Evolutionary conservation across 345 rosid species (phyloP).

Genomic region (Euphorbia lathyris): DNA sequence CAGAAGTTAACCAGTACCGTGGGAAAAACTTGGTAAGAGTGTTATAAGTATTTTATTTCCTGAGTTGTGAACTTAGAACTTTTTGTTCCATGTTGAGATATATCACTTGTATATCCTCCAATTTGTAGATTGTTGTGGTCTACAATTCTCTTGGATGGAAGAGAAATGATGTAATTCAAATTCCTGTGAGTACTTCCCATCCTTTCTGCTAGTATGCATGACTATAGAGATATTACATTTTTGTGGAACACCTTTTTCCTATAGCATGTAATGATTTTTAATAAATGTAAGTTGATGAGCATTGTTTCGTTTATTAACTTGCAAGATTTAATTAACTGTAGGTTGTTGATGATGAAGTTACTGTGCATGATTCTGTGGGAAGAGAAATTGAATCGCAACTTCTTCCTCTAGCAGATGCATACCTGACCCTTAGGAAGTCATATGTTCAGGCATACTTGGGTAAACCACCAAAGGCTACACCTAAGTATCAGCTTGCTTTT

Average conservation of each 20-base stretch:
- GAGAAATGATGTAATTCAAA: constrained; percentile 71
- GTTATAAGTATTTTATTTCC: constrained; percentile 2
- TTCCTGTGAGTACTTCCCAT: constrained; percentile 63
- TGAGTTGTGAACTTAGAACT: constrained; percentile 5
- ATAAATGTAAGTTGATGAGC: constrained; percentile 7
- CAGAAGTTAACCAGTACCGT: constrained; percentile 54
- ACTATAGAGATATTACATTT: background rate
- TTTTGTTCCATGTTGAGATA: constrained; percentile 19
- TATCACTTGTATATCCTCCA: constrained; percentile 16
- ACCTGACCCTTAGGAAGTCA: constrained; percentile 49
- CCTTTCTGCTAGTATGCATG: background rate
- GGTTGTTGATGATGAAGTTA: constrained; percentile 59
- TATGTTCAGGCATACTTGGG: constrained; percentile 80
- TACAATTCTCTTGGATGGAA: constrained; percentile 98
- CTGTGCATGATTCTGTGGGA: constrained; percentile 77
- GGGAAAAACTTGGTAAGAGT: constrained; percentile 73
- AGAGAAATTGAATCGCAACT: constrained; percentile 78
- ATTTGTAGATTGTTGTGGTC: constrained; percentile 60
- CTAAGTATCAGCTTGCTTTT: constrained; percentile 88
- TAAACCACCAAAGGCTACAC: constrained; percentile 44
- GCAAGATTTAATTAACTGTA: constrained; percentile 30
- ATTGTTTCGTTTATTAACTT: constrained; percentile 7
- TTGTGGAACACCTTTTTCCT: background rate
- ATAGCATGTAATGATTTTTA: background rate
- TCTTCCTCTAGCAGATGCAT: constrained; percentile 65